Evolutionary conservation across 2,329 filamentous ascomycete species (phyloP), one percentile per base, ranked within the genome.

Genomic region (Ophiostoma sp.): DNA sequence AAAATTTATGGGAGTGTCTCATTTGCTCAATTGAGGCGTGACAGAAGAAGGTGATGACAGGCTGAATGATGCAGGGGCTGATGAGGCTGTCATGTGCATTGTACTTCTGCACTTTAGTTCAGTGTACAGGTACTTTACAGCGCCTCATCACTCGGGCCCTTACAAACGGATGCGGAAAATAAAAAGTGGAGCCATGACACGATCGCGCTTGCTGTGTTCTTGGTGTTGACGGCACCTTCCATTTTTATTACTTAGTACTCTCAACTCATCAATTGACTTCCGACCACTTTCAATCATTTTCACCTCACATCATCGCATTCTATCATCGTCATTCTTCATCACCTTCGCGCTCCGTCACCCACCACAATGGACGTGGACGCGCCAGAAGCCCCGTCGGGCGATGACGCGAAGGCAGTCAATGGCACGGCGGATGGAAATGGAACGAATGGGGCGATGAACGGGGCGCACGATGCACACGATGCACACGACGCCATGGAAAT

Each of bases 241-340:
- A 25, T 22, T 28, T 22, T 15, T 36, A 36, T 15, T 36, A 36
- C 33, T 36, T 3, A 36, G 33, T 36, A 36, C 33, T 4, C 8
- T 8, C 33, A 36, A 36, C 33, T 36, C 33, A 36, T 36, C 33
- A 36, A 36, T 36, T 36, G 33, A 3, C 33, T 36, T 36, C 33
- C 8, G n/a, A n/a, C 50, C 50, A 25, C 19, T 48, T 48, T 19
- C 11, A 42, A 1, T 39, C 39, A 42, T 48, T 48, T 19, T 48
- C 11, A 15, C 15, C 15, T 6, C 15, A 19, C 42, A 48, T 19
- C 42, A 15, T 17, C 50, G 5, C 50, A 25, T 11, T 55, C 4
- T 4, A 9, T 11, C 50, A 94, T 97, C 94, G 33, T 36, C 8
- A 3, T 36, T 36, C 3, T 98, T 98, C 82, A 98, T 97, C 50